phyloP scores from a whole-genome alignment of 2,329 filamentous ascomycete species.

The Phyllosticta ampelicida region DNA sequence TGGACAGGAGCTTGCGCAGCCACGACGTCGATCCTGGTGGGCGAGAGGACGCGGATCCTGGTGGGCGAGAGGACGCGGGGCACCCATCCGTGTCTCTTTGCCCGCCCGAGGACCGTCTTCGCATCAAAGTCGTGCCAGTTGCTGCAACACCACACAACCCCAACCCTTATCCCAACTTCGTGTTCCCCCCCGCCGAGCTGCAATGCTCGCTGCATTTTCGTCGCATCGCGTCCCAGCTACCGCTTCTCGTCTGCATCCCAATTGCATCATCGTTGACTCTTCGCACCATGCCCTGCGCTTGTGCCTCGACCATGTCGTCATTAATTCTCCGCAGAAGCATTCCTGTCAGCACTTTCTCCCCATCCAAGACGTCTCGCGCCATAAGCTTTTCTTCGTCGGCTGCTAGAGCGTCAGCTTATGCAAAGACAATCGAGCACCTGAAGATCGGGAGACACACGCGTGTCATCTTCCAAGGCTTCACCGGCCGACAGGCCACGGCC shows the following conservation, averaged over 20 bases:
- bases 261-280: neutral
- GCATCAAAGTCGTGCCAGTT: too few species aligned
- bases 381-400: conserved; percentile 21
- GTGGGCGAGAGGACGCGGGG: neutral
- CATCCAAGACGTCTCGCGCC: neutral
- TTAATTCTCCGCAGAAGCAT: neutral
- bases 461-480: conserved; percentile 63
- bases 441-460: conserved; percentile 55
- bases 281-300: neutral
- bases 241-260: neutral
- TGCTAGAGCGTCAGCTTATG: conserved; percentile 34
- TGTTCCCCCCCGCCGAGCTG: neutral
- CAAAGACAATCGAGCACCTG: conserved; percentile 54
- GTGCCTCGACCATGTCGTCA: neutral
- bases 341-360: neutral
- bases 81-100: neutral
- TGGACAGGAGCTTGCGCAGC: neutral
- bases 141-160: neutral
- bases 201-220: neutral
- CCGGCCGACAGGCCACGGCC: conserved; percentile 57
- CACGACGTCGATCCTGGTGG: neutral
- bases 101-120: conserved; percentile 6
- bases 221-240: conserved; percentile 2
- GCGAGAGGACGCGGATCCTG: neutral
- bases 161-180: neutral